Base-by-base conservation (phyloP, 179 eudicot genomes). In the Drosera spatulata region DNA sequence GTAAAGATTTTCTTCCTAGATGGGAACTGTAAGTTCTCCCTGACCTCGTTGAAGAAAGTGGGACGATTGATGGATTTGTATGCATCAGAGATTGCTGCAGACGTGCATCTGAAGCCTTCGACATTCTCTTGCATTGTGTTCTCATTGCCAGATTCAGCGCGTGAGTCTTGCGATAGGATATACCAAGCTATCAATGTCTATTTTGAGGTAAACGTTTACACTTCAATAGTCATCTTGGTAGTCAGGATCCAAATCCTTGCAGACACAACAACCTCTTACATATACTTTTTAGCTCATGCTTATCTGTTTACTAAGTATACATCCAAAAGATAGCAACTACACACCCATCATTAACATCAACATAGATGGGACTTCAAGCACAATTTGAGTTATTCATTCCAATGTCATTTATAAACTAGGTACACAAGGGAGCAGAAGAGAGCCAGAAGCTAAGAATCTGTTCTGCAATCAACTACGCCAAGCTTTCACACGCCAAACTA, bases 71-170 rank as follows among this genome's bases (percentile, higher is more conserved):
- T 69, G 22, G 80, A 77, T 48, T 58, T 60, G 5, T 77, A 66
- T 63, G 75, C 77, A 1, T 55, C 11, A 41, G 80, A 77, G 63
- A 61, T 77, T 44, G 77, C 80, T 8, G 74, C 80, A 4, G 80
- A 77, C 58, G 10, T 7, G 40, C 47, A 59, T 45, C 7, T 73
- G 41, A 69, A 66, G 11, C 70, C 74, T 12, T 72, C 75, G 51
- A 73, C 55, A 56, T 77, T 77, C 65, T 40, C 69, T 51, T 69
- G 74, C 6, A 58, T 77, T 50, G 63, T 47, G 41, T 59, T 48
- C 72, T 64, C 56, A 3, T 56, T 77, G 53, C 77, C 80, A 0
- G 72, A 73, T 56, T 63, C 66, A 39, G 74, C 77, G 48, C 56
- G 75, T 39, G 80, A 77, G 33, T 69, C 74, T 15, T 66, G 63